Evolutionary conservation across 2,329 filamentous ascomycete species (phyloP).

Genomic region (Canariomyces notabilis): DNA sequence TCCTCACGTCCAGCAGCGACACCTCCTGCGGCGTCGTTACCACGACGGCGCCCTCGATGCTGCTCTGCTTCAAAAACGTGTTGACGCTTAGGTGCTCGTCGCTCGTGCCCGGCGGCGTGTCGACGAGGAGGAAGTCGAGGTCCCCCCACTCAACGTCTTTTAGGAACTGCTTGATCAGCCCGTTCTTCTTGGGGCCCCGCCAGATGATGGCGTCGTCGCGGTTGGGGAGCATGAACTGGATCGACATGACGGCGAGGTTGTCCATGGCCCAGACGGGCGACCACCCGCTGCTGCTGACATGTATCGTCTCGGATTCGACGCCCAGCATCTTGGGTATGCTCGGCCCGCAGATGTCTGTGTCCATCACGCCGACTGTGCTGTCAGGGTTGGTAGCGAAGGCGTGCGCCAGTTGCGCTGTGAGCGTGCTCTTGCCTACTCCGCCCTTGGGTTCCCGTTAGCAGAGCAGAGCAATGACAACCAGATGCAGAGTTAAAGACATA

Average conservation of each 20-base stretch:
- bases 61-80: conserved; percentile 81
- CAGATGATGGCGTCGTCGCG: conserved; percentile 95
- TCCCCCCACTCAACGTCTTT: conserved; percentile 98
- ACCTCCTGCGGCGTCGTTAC: conserved; percentile 96
- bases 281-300: conserved; percentile 85
- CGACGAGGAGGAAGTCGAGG: conserved; percentile 86
- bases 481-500: not conserved
- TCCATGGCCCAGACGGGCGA: conserved; percentile 93
- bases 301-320: conserved; percentile 87
- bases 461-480: no score
- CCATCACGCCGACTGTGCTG: conserved; percentile 86
- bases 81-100: conserved; percentile 96
- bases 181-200: conserved; percentile 98
- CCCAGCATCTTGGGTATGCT: conserved; percentile 99
- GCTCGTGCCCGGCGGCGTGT: conserved; percentile 90
- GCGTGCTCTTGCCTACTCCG: conserved; percentile 93
- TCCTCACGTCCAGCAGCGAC: conserved; percentile 82
- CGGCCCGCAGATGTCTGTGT: conserved; percentile 95
- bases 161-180: conserved; percentile 93
- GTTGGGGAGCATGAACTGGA: conserved; percentile 96
- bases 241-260: conserved; percentile 92
- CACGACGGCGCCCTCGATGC: conserved; percentile 88
- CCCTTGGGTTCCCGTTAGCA: conserved; percentile 50
- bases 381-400: conserved; percentile 79
- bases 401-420: conserved; percentile 81